Base-by-base conservation (phyloP, 106 monocot genomes). In the Acorus gramineus region DNA sequence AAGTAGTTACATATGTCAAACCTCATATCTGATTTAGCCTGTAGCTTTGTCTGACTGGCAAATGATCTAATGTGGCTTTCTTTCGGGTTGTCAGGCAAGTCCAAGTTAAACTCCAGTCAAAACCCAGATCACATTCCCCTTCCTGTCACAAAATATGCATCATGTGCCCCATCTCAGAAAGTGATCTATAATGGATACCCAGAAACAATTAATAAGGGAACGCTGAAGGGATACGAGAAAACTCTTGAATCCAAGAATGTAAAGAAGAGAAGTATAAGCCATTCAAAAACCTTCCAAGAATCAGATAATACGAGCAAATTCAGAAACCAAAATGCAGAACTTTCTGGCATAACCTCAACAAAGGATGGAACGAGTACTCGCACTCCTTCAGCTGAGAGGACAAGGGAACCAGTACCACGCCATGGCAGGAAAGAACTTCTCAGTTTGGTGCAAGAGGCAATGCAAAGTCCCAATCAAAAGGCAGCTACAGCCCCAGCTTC, bases 341-440 rank as follows among this genome's bases (percentile, higher is more conserved):
- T 48, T 12, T 98, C 96, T 46, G 96, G 87, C 47, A 45, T 98
- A 53, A 98, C 91, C 7, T 98, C 96, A 2, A 65, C 76, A 13
- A 98, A 85, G 72, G 96, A 98, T 67, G 74, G 62, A 63, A 95
- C 86, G 4, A 90, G 90, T 67, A 85, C 80, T 5, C 78, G 70
- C 55, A 88, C 85, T 46, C 78, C 78, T 56, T 84, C 83, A 43
- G 76, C 56, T 8, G 91, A 98, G 54, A 76, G 78, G 48, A 59
- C 77, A 68, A 88, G 81, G 67, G 85, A 91, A 61, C 91, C 87
- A 2, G 75, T 96, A 5, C 84, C 79, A 68, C 81, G 69, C 57
- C 77, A 81, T 58, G 87, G 84, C 0, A 80, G 96, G 56, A 98
- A 91, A 60, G 91, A 98, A 59, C 67, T 91, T 56, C 72, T 87